Evolutionary conservation across 495 filamentous ascomycete genomes (phyloP).

Genomic region (Xylaria nigripes): DNA sequence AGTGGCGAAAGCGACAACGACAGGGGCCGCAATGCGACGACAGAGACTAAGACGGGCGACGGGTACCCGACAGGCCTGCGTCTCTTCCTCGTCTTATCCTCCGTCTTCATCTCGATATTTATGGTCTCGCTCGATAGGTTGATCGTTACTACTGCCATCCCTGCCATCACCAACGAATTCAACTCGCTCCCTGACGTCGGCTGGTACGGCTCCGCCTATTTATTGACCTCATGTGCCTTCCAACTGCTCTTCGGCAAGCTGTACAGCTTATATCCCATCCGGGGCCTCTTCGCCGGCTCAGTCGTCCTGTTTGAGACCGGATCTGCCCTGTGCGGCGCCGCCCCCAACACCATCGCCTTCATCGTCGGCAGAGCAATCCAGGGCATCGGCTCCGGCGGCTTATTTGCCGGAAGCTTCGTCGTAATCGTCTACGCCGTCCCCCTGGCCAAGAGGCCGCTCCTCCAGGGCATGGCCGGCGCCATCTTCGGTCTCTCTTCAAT

Average conservation of each 20-base stretch:
- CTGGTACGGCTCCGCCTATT: constrained; percentile 48
- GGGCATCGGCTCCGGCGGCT: constrained; percentile 41
- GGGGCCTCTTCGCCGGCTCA: constrained; percentile 33
- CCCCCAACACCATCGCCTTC: constrained; percentile 42
- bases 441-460: constrained; percentile 39
- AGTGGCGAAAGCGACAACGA: constrained; percentile 5
- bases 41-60: not conserved
- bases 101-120: constrained; percentile 29
- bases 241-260: constrained; percentile 42
- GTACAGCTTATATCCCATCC: constrained; percentile 38
- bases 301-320: constrained; percentile 43
- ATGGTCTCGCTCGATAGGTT: constrained; percentile 34
- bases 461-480: constrained; percentile 33
- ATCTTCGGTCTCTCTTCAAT: constrained; percentile 58
- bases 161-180: constrained; percentile 42
- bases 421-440: constrained; percentile 40
- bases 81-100: constrained; percentile 23
- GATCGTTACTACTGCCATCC: constrained; percentile 43
- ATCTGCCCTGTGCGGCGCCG: constrained; percentile 48
- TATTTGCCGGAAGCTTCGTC: constrained; percentile 32
- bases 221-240: constrained; percentile 41
- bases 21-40: not conserved
- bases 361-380: constrained; percentile 52
- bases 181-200: constrained; percentile 39
- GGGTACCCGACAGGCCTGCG: constrained; percentile 25